Percentiles rank a stretch among this genome's conserved stretches.
These are phyloP conservation scores for Coemansia sp. DNA, from an alignment of 192 early-diverging fungal species.

Conservation along the genomic window DNA sequence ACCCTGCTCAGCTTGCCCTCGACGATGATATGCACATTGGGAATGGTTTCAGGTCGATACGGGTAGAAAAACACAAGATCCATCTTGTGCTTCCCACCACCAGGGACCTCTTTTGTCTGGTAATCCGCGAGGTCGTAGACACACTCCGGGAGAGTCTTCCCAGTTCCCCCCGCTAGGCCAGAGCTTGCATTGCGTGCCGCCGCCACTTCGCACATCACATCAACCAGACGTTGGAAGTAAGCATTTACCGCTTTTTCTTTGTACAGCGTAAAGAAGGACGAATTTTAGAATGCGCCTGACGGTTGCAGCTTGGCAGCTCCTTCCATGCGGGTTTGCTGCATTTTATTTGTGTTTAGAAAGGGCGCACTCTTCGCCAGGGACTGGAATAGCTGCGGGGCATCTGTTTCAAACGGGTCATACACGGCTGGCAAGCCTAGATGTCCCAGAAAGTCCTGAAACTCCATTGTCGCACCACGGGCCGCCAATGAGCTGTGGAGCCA, in stretches of 20 bases:
- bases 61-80: background rate
- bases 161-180: background rate
- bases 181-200: background rate
- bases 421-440: background rate
- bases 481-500: no score
- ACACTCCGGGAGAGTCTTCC: background rate
- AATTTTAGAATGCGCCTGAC: background rate
- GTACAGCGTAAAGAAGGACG: background rate
- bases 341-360: background rate
- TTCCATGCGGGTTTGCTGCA: background rate
- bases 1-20: no score
- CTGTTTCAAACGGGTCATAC: background rate
- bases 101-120: background rate
- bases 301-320: background rate
- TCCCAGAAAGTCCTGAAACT: background rate
- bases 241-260: background rate
- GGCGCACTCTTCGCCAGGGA: background rate
- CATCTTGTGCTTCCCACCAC: background rate
- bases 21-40: no score
- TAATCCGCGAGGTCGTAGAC: background rate
- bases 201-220: background rate
- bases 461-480: no score
- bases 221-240: background rate
- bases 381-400: background rate
- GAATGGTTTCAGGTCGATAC: no score